Conservation (phyloP, 2,329 filamentous ascomycete genomes). For the Zarea fungicola region DNA sequence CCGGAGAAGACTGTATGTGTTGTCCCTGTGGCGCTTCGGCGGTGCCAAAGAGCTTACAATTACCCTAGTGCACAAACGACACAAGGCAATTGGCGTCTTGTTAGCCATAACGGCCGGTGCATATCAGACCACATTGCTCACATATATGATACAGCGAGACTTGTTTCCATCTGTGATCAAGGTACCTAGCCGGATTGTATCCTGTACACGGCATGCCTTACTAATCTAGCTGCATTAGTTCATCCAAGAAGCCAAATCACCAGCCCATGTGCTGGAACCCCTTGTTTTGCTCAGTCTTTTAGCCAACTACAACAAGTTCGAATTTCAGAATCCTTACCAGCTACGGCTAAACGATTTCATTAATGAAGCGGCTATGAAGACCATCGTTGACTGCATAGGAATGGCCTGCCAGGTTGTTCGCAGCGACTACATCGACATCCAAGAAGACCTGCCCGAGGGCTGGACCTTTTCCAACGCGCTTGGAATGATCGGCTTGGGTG, state of each 20-base stretch:
- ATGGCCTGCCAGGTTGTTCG: constrained; percentile 63
- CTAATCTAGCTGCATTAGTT: constrained; percentile 45
- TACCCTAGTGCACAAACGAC: constrained; percentile 62
- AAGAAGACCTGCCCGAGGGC: constrained; percentile 84
- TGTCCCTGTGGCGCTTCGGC: neutral
- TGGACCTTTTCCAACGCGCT: constrained; percentile 82
- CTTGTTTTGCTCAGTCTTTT: constrained; percentile 81
- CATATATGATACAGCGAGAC: constrained; percentile 92
- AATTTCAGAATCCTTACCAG: constrained; percentile 95
- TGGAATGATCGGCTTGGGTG: constrained; percentile 77
- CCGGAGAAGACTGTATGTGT: constrained; percentile 61
- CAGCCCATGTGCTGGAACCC: constrained; percentile 61
- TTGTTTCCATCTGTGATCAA: constrained; percentile 94
- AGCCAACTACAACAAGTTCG: constrained; percentile 98
- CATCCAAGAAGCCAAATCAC: constrained; percentile 70
- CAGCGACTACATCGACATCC: constrained; percentile 74
- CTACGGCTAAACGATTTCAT: constrained; percentile 91
- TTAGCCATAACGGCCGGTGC: constrained; percentile 86
- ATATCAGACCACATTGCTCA: constrained; percentile 89
- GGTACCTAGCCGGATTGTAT: constrained; percentile 43
- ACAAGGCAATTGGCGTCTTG: constrained; percentile 75
- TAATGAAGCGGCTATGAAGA: constrained; percentile 80
- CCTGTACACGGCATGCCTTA: neutral
- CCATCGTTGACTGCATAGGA: constrained; percentile 73
- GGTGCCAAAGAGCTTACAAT: neutral